These are phyloP conservation scores for Scheffersomyces amazonensis DNA, from an alignment of 805 yeast genomes.

Conservation along the genomic window DNA sequence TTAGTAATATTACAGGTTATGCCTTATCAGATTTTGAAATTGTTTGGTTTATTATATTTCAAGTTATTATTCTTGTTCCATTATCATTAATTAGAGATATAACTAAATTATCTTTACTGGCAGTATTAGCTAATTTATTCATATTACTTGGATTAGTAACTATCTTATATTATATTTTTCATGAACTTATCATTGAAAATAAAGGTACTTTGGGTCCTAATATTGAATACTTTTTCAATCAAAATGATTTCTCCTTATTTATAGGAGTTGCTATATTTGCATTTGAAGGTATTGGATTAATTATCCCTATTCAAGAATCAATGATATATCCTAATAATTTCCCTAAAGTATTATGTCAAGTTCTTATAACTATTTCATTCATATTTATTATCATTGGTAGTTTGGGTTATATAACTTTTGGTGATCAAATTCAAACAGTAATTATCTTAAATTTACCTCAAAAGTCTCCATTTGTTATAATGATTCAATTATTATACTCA, in stretches of 20 bases:
- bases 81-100: conserved; percentile 72
- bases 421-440: conserved; percentile 61
- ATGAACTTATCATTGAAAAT: conserved; percentile 38
- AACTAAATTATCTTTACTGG: conserved; percentile 68
- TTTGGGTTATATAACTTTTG: conserved; percentile 70
- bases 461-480: conserved; percentile 53
- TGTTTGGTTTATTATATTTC: conserved; percentile 48
- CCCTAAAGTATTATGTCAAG: conserved; percentile 61
- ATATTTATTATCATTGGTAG: conserved; percentile 64
- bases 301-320: conserved; percentile 79
- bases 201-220: conserved; percentile 41
- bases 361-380: conserved; percentile 58
- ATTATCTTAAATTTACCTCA: conserved; percentile 73
- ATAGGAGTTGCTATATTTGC: conserved; percentile 85
- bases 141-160: conserved; percentile 65
- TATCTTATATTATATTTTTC: conserved; percentile 53
- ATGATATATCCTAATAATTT: conserved; percentile 75
- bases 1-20: conserved; percentile 45
- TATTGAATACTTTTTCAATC: conserved; percentile 50
- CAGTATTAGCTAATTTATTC: conserved; percentile 68
- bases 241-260: conserved; percentile 62
- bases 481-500: conserved; percentile 70
- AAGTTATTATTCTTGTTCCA: conserved; percentile 61
- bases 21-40: conserved; percentile 36
- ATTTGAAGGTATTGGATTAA: conserved; percentile 83